phyloP scores from a whole-genome alignment of 306 rosid genomes.

The Lathyrus oleraceus region DNA sequence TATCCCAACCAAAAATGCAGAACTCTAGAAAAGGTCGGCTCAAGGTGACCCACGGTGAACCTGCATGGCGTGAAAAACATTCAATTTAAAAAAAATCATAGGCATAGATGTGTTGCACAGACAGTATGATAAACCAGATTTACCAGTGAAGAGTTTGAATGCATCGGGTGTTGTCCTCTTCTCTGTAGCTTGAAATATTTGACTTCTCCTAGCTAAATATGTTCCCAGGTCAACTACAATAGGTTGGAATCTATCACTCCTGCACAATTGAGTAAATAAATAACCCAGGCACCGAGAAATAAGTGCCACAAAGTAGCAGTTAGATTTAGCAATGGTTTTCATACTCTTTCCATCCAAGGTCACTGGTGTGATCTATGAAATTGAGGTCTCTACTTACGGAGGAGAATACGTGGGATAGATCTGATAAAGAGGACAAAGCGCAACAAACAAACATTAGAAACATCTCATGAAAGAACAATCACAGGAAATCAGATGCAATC shows the following conservation, averaged over 20 bases:
- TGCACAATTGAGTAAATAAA: slow-evolving; percentile 41
- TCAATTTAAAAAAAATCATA: neutral
- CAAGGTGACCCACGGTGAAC: too few relatives aligned
- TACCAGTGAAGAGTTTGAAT: slow-evolving; percentile 90
- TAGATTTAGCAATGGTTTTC: slow-evolving; percentile 33
- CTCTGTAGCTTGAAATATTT: slow-evolving; percentile 88
- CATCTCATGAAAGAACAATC: slow-evolving; percentile 16
- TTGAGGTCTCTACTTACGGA: slow-evolving; percentile 74
- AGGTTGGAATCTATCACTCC: slow-evolving; percentile 74
- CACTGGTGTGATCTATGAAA: slow-evolving; percentile 88
- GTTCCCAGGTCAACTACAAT: slow-evolving; percentile 80
- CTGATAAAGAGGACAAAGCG: slow-evolving; percentile 46
- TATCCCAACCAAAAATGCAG: slow-evolving; percentile 95
- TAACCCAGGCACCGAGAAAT: slow-evolving; percentile 23
- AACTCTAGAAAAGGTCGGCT: slow-evolving; percentile 80
- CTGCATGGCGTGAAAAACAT: slow-evolving; percentile 55
- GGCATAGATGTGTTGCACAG: slow-evolving; percentile 18
- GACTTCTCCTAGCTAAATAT: slow-evolving; percentile 88
- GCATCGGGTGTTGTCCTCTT: slow-evolving; percentile 80
- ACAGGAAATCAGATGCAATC: too few relatives aligned
- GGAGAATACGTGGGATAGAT: slow-evolving; percentile 88
- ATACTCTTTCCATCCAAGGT: too few relatives aligned
- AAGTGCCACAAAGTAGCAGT: slow-evolving; percentile 18
- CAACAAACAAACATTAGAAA: neutral
- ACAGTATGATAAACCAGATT: slow-evolving; percentile 30